Evolutionary conservation across 2,329 filamentous ascomycete species (phyloP).

Genomic region (Aspergillus carbonarius): DNA sequence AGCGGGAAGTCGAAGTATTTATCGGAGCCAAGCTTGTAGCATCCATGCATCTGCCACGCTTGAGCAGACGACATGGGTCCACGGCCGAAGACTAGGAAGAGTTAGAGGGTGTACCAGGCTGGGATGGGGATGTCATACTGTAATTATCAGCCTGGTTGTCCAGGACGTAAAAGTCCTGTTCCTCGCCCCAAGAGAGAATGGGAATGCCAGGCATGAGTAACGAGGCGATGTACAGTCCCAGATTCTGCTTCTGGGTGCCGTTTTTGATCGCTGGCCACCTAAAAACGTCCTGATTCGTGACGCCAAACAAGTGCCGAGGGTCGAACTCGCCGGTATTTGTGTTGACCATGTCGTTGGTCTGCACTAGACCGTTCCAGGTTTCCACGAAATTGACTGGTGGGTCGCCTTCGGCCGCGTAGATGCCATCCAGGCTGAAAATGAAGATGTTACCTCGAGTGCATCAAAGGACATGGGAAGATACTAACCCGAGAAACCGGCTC

Average conservation of each 20-base stretch:
- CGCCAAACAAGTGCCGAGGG: slow-evolving; percentile 63
- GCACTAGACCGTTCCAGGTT: slow-evolving; percentile 56
- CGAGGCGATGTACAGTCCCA: slow-evolving; percentile 59
- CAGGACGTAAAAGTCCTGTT: slow-evolving; percentile 62
- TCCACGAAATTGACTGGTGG: slow-evolving; percentile 53
- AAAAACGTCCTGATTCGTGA: slow-evolving; percentile 65
- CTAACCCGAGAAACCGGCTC: slow-evolving; percentile 55
- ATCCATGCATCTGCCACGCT: slow-evolving; percentile 64
- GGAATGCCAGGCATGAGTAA: slow-evolving; percentile 62
- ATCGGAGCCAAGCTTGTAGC: slow-evolving; percentile 55
- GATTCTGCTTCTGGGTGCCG: slow-evolving; percentile 56
- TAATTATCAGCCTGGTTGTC: slow-evolving; percentile 65
- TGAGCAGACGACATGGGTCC: slow-evolving; percentile 59
- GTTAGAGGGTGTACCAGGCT: background rate
- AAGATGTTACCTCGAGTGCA: background rate
- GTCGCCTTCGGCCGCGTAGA: slow-evolving; percentile 53
- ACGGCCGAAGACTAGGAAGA: slow-evolving; percentile 53
- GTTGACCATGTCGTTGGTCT: slow-evolving; percentile 60
- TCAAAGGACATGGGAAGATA: background rate
- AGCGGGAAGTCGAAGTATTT: slow-evolving; percentile 60
- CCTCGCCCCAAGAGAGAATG: slow-evolving; percentile 61
- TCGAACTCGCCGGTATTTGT: slow-evolving; percentile 57
- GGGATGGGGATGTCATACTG: slow-evolving; percentile 17
- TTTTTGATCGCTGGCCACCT: slow-evolving; percentile 60
- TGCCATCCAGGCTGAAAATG: slow-evolving; percentile 49